phyloP scores from a whole-genome alignment of 1,284 basidiomycete species.

The Porogramme epimiltina region DNA sequence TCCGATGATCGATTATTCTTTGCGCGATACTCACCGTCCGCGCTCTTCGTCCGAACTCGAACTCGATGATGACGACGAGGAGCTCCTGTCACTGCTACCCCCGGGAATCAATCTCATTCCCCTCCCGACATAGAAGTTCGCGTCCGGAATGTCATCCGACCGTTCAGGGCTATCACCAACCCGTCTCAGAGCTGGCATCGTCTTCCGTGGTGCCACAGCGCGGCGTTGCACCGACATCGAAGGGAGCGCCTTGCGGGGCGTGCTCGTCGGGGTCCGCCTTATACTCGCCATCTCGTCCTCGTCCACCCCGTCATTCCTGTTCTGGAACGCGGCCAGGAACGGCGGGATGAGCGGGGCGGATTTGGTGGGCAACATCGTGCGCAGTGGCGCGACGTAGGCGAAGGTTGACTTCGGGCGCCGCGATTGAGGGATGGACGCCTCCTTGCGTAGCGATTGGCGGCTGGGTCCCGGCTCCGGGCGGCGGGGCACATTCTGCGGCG shows the following conservation, averaged over 20 bases:
- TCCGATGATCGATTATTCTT: too few relatives aligned
- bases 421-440: neutral
- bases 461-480: neutral
- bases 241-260: conserved; percentile 9
- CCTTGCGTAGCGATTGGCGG: neutral
- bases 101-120: conserved; percentile 3
- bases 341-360: neutral
- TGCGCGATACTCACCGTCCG: too few relatives aligned
- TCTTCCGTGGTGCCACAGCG: conserved; percentile 10
- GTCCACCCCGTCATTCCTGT: conserved; percentile 1
- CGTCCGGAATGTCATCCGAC: neutral
- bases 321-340: neutral
- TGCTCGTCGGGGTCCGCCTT: conserved; percentile 1
- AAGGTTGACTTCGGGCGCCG: conserved; percentile 14
- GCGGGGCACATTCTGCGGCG: neutral
- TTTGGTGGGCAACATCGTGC: conserved; percentile 5
- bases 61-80: neutral
- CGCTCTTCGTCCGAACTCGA: too few relatives aligned
- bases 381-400: conserved; percentile 17
- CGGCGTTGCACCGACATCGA: conserved; percentile 22
- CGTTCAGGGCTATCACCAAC: neutral
- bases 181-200: neutral
- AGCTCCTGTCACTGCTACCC: conserved; percentile 4
- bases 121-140: conserved; percentile 1
- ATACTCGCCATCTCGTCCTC: neutral